Conservation (phyloP, 1,139 yeast species). For the Diutina mesorugosa region DNA sequence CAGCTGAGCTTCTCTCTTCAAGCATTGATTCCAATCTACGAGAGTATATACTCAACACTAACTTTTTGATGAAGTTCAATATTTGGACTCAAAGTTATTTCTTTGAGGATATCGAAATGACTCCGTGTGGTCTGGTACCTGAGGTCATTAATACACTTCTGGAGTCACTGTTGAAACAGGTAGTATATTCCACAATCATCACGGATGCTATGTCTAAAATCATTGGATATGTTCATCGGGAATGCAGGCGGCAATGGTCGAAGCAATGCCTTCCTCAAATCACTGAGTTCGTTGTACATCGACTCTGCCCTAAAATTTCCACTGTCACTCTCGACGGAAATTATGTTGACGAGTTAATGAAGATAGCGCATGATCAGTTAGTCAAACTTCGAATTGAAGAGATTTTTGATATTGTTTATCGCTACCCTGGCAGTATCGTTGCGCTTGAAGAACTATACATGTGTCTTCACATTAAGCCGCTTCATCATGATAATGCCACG, state of each 20-base stretch:
- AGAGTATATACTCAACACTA: neutral
- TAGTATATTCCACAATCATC: constrained; percentile 16
- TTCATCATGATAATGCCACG: constrained; percentile 4
- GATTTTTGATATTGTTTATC: constrained; percentile 47
- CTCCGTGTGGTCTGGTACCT: constrained; percentile 2
- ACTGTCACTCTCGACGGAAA: neutral
- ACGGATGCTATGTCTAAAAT: constrained; percentile 29
- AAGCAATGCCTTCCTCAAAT: constrained; percentile 23
- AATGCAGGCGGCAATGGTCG: constrained; percentile 29
- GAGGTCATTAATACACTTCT: constrained; percentile 3
- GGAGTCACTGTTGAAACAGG: neutral
- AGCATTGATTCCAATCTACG: neutral
- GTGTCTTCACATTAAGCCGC: constrained; percentile 17
- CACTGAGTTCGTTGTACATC: constrained; percentile 22
- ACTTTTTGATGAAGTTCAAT: neutral
- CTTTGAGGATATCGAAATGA: neutral
- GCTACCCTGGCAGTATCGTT: constrained; percentile 44
- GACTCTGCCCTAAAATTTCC: constrained; percentile 24
- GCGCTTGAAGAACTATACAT: constrained; percentile 55
- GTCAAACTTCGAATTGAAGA: constrained; percentile 45
- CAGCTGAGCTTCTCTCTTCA: neutral
- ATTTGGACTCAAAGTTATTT: neutral
- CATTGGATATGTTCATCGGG: constrained; percentile 17
- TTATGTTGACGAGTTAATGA: constrained; percentile 6
- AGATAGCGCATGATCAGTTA: constrained; percentile 31